These are phyloP conservation scores for Acrocalymma vagum DNA, from an alignment of 2,329 filamentous ascomycete genomes.

Conservation along the genomic window DNA sequence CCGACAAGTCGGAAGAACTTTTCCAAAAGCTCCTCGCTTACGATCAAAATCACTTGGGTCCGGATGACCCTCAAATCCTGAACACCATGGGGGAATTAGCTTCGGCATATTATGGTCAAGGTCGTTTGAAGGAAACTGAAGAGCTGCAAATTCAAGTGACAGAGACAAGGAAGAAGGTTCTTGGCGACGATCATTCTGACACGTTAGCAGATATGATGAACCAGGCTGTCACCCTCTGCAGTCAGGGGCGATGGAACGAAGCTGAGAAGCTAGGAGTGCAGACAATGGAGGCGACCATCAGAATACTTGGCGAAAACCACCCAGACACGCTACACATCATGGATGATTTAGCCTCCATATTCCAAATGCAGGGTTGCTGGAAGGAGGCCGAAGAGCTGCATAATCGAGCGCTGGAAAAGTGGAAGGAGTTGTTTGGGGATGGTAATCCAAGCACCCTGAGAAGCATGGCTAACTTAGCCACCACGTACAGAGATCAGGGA, in stretches of 20 bases:
- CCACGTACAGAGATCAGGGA: constrained; percentile 1
- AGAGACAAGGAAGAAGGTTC: constrained; percentile 9
- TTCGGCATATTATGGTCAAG: no score
- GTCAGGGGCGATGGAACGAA: constrained; percentile 11
- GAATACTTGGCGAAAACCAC: constrained; percentile 9
- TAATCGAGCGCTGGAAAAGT: constrained; percentile 9
- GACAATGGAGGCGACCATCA: constrained; percentile 6
- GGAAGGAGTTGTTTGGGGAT: constrained; percentile 10
- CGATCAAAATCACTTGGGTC: no score
- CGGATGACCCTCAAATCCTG: no score
- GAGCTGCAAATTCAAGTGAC: constrained; percentile 5
- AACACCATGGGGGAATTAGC: no score
- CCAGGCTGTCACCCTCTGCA: neutral
- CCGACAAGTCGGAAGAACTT: neutral
- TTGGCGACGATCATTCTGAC: constrained; percentile 10
- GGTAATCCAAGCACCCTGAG: constrained; percentile 9
- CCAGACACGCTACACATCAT: constrained; percentile 9
- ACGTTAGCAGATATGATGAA: constrained; percentile 12
- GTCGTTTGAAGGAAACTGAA: no score
- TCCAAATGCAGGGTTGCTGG: constrained; percentile 19
- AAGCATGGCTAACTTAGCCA: constrained; percentile 1
- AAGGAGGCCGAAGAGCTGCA: constrained; percentile 21
- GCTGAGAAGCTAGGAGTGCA: constrained; percentile 12
- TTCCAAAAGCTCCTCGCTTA: constrained; percentile 1
- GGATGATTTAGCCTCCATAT: constrained; percentile 17